Evolutionary conservation across 441 rosid species (phyloP).

Genomic region (Breynia disticha): DNA sequence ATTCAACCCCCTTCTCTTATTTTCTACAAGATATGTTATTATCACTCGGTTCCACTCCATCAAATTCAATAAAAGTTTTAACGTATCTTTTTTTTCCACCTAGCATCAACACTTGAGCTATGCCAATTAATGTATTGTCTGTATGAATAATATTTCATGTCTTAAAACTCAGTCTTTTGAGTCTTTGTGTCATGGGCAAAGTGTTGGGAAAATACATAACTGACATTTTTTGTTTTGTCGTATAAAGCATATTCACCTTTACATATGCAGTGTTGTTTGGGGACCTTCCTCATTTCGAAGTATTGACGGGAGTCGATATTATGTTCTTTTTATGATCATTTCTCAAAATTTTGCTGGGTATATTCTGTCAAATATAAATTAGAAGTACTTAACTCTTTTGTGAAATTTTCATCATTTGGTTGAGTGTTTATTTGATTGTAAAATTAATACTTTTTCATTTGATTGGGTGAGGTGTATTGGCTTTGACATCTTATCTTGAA

Average conservation of each 20-base stretch:
- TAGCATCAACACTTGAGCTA: no score
- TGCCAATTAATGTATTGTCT: no score
- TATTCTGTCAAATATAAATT: no score
- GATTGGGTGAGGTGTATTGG: no score
- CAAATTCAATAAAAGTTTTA: no score
- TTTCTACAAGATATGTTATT: no score
- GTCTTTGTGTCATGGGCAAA: not conserved
- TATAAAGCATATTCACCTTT: not conserved
- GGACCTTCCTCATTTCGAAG: not conserved
- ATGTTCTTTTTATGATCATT: not conserved
- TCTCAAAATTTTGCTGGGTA: no score
- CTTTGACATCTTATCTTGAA: not conserved
- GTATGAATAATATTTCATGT: not conserved
- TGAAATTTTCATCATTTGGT: not conserved
- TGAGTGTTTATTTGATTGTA: not conserved
- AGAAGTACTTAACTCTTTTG: not conserved
- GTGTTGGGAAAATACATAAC: not conserved
- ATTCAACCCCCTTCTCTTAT: no score
- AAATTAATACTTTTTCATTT: not conserved
- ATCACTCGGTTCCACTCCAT: no score
- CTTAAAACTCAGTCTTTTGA: no score
- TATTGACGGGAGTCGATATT: not conserved
- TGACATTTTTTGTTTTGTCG: not conserved
- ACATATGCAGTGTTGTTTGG: not conserved
- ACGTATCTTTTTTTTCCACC: no score